Conservation (phyloP, 1,284 basidiomycete species). For the Takashimella koratensis region DNA sequence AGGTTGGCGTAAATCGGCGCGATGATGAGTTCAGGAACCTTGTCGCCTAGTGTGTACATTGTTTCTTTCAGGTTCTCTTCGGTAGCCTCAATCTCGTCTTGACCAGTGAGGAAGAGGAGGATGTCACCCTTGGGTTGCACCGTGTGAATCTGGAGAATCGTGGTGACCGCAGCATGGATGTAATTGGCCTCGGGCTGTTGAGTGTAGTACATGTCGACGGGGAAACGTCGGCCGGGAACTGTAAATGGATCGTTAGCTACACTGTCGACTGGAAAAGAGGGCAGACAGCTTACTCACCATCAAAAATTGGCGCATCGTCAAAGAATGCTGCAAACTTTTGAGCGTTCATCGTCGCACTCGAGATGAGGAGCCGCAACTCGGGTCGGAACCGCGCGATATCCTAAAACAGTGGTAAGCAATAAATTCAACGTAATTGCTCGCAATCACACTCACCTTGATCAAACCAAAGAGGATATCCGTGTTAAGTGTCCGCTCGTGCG, state of each 20-base stretch:
- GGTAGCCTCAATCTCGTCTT: conserved; percentile 98
- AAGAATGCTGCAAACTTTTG: conserved; percentile 96
- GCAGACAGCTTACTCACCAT: conserved; percentile 57
- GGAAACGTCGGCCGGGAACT: conserved; percentile 96
- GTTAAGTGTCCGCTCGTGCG: conserved; percentile 90
- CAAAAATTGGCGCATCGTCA: conserved; percentile 88
- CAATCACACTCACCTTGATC: conserved; percentile 71
- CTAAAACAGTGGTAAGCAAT: conserved; percentile 49
- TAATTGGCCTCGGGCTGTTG: conserved; percentile 98
- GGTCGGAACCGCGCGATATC: conserved; percentile 96
- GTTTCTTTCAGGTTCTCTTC: conserved; percentile 96
- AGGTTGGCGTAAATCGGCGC: conserved; percentile 98
- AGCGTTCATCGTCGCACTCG: conserved; percentile 94
- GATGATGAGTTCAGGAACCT: conserved; percentile 88
- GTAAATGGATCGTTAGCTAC: conserved; percentile 2
- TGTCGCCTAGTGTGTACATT: conserved; percentile 88
- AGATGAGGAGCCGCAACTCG: conserved; percentile 84
- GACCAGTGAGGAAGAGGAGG: conserved; percentile 94
- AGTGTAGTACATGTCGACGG: conserved; percentile 98
- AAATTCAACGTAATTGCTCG: conserved; percentile 14
- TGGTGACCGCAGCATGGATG: conserved; percentile 96
- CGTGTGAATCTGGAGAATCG: conserved; percentile 98
- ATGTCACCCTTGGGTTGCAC: conserved; percentile 99
- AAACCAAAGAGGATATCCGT: conserved; percentile 96
- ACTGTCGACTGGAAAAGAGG: not conserved